These are phyloP conservation scores for Spiromastix sp. DNA, from an alignment of 2,329 filamentous ascomycete species.

Conservation along the genomic window DNA sequence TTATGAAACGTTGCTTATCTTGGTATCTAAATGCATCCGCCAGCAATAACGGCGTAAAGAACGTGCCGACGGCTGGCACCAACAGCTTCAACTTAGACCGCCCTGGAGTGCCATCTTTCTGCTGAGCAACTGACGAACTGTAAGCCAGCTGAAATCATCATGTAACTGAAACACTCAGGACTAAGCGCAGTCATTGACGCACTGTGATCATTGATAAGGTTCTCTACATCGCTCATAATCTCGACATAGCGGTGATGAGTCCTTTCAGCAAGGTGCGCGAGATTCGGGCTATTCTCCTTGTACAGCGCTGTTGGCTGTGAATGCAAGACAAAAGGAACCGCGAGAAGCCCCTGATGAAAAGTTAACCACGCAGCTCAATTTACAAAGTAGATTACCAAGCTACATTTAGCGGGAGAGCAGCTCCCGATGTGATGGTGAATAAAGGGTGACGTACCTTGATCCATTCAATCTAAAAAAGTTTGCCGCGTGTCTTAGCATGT, in stretches of 20 bases:
- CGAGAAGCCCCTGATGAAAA: constrained; percentile 54
- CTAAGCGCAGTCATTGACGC: constrained; percentile 15
- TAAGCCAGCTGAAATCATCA: constrained; percentile 3
- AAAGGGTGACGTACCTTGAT: constrained; percentile 53
- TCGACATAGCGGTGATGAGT: constrained; percentile 86
- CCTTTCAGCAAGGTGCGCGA: constrained; percentile 64
- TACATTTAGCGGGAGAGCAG: constrained; percentile 12
- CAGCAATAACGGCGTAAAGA: constrained; percentile 80
- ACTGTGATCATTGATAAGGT: constrained; percentile 89
- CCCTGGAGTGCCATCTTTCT: constrained; percentile 52
- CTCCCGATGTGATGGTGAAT: neutral
- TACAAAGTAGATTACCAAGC: neutral
- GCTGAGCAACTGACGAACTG: constrained; percentile 53
- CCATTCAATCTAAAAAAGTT: constrained; percentile 59
- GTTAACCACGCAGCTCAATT: neutral
- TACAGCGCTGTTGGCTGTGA: constrained; percentile 87
- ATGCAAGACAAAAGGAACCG: constrained; percentile 91
- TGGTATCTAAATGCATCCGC: constrained; percentile 89
- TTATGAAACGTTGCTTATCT: constrained; percentile 76
- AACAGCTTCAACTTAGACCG: constrained; percentile 88
- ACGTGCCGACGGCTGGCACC: constrained; percentile 81
- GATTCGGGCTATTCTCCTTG: constrained; percentile 52
- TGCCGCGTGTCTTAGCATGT: constrained; percentile 3
- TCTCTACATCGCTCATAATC: constrained; percentile 88
- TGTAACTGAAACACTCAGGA: constrained; percentile 1